phyloP scores from a whole-genome alignment of 345 rosid species.

The Acer negundo region DNA sequence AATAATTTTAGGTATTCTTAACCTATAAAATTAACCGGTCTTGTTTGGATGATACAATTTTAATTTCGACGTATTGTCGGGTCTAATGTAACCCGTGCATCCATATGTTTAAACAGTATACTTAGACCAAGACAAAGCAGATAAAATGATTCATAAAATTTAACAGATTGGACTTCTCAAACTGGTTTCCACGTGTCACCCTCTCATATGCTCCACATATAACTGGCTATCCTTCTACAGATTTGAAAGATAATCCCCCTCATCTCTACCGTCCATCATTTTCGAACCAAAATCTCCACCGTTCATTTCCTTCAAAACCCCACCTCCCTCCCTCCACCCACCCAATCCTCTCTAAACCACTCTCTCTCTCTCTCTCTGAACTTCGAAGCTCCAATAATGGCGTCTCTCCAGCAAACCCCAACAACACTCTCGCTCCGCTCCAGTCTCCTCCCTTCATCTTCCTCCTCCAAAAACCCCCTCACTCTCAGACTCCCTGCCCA shows the following conservation, averaged over 20 bases:
- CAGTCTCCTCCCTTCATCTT: slow-evolving; percentile 45
- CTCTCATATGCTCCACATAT: not conserved
- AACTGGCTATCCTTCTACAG: slow-evolving; percentile 19
- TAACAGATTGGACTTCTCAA: not conserved
- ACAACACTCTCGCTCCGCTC: slow-evolving; percentile 50
- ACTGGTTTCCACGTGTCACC: slow-evolving; percentile 7
- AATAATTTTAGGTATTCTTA: too few relatives aligned
- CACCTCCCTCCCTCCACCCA: not conserved
- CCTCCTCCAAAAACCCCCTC: slow-evolving; percentile 20
- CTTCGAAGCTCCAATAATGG: slow-evolving; percentile 41
- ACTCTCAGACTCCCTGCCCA: slow-evolving; percentile 31
- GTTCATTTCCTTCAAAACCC: slow-evolving; percentile 1
- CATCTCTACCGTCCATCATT: slow-evolving; percentile 21
- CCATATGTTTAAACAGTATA: too few relatives aligned
- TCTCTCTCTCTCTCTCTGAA: not conserved
- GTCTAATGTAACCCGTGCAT: too few relatives aligned
- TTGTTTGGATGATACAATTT: too few relatives aligned
- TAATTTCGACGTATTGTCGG: too few relatives aligned
- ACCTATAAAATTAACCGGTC: too few relatives aligned
- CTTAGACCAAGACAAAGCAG: too few relatives aligned
- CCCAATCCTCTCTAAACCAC: not conserved
- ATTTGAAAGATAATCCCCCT: slow-evolving; percentile 16
- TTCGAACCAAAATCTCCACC: slow-evolving; percentile 7
- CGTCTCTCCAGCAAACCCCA: slow-evolving; percentile 57
- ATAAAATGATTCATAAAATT: too few relatives aligned